Evolutionary conservation across 2,329 filamentous ascomycete species (phyloP).

Genomic region (Phialocephala sp.): DNA sequence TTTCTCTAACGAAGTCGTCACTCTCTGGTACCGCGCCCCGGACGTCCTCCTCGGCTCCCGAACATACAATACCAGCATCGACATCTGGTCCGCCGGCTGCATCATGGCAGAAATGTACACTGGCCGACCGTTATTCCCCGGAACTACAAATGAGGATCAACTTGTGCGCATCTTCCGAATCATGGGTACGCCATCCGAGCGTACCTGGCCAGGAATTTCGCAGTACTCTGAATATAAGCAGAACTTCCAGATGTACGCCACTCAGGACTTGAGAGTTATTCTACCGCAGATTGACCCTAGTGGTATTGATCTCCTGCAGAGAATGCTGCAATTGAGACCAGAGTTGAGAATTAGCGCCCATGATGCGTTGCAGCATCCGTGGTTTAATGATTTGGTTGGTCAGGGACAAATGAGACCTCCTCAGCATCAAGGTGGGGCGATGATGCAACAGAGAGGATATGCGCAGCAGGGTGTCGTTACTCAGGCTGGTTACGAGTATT

Average conservation of each 20-base stretch:
- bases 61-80: constrained; percentile 99
- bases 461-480: constrained; percentile 35
- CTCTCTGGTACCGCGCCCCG: constrained; percentile 95
- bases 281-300: constrained; percentile 87
- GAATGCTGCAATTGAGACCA: constrained; percentile 91
- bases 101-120: constrained; percentile 99
- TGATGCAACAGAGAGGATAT: constrained; percentile 38
- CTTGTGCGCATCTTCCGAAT: constrained; percentile 96
- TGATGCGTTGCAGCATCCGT: constrained; percentile 86
- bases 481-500: constrained; percentile 37
- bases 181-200: constrained; percentile 96
- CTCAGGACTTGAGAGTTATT: constrained; percentile 85
- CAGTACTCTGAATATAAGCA: constrained; percentile 98
- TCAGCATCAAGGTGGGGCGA: constrained; percentile 34
- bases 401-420: constrained; percentile 35
- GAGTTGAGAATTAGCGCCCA: constrained; percentile 89
- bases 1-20: constrained; percentile 97
- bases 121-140: constrained; percentile 91
- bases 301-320: constrained; percentile 84
- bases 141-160: constrained; percentile 98
- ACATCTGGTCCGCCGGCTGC: constrained; percentile 98
- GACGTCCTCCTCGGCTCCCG: constrained; percentile 92
- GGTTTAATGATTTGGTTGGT: constrained; percentile 76
- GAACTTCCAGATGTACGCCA: constrained; percentile 92
- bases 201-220: constrained; percentile 93